Evolutionary conservation across 805 yeast species (phyloP), one percentile per base, ranked within the genome.

Genomic region (Kodamaea jinghongensis): DNA sequence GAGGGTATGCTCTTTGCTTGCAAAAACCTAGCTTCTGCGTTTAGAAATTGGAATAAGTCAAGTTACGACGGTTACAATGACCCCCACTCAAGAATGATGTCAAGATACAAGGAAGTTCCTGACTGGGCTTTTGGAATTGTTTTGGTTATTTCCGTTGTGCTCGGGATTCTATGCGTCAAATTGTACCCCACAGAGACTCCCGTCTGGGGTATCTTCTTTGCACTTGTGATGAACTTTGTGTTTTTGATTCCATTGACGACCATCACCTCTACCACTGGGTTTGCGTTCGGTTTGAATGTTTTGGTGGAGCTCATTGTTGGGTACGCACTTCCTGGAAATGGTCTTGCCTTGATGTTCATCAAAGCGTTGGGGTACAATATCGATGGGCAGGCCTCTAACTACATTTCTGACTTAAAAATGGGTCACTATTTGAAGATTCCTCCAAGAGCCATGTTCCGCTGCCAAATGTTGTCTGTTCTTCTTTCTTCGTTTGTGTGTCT

Each of bases 371-470:
- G 84, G 15, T 76, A 70, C 55, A 74, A 75, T 47, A 69, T 78
- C 30, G 75, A 73, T 60, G 71, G 72, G 33, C 83, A 79, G 50
- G 83, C 84, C 1, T 67, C 76, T 31, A 63, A 68, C 39, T 79
- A 70, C 52, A 63, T 76, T 23, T 63, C 70, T 6, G 83, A 79
- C 49, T 74, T 76, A 69, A 82, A 82, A 50, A 55, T 78, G 55
- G 86, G 78, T 1, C 86, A 82, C 45, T 83, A 83, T 51, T 56
- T 79, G 52, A 80, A 79, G 48, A 63, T 83, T 15, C 78, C 84
- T 0, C 88, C 87, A 2, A 66, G 79, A 42, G 67, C 79, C 0
- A 62, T 81, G 46, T 80, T 83, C 61, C 58, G 70, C 55, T 46
- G 47, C 22, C 67, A 61, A 48, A 49, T 60, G 36, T 17, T 51